Evolutionary conservation across 768 basidiomycete species (phyloP).

Genomic region (Lentinula raphanica): DNA sequence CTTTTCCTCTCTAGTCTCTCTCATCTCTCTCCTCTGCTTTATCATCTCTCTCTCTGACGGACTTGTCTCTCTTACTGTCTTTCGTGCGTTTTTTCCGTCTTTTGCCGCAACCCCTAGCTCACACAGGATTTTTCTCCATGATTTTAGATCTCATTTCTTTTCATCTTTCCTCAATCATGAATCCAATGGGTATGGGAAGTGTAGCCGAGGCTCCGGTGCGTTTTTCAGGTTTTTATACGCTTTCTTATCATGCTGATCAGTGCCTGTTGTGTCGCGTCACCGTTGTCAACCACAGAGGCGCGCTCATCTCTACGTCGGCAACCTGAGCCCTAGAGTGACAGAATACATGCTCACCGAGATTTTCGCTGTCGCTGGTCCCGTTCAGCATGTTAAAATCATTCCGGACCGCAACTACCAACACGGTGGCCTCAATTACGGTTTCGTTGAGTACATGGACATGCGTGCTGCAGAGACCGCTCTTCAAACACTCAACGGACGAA

Average conservation of each 20-base stretch:
- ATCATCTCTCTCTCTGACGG: constrained; percentile 50
- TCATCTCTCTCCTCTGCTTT: constrained; percentile 25
- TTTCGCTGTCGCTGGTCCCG: constrained; percentile 93
- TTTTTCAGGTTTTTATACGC: constrained; percentile 19
- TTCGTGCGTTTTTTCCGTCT: constrained; percentile 39
- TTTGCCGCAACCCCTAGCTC: constrained; percentile 22
- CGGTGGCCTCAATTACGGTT: constrained; percentile 98
- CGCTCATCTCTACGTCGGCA: constrained; percentile 98
- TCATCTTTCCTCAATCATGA: constrained; percentile 61
- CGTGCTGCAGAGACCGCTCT: constrained; percentile 98
- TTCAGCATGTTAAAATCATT: constrained; percentile 99
- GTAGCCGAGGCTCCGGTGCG: constrained; percentile 76
- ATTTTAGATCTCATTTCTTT: constrained; percentile 44
- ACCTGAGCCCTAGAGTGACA: constrained; percentile 94
- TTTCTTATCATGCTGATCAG: constrained; percentile 26
- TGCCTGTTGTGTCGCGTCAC: constrained; percentile 13
- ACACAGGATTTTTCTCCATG: constrained; percentile 15
- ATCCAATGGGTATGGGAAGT: constrained; percentile 66
- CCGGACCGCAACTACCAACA: constrained; percentile 99
- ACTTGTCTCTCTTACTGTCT: constrained; percentile 56
- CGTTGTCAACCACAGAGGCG: constrained; percentile 51
- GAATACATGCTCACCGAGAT: constrained; percentile 99
- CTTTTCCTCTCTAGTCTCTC: constrained; percentile 38
- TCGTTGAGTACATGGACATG: constrained; percentile 99
- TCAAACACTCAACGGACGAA: constrained; percentile 95